Conservation (phyloP, 805 yeast genomes). For the Saccharomycopsis sp. region DNA sequence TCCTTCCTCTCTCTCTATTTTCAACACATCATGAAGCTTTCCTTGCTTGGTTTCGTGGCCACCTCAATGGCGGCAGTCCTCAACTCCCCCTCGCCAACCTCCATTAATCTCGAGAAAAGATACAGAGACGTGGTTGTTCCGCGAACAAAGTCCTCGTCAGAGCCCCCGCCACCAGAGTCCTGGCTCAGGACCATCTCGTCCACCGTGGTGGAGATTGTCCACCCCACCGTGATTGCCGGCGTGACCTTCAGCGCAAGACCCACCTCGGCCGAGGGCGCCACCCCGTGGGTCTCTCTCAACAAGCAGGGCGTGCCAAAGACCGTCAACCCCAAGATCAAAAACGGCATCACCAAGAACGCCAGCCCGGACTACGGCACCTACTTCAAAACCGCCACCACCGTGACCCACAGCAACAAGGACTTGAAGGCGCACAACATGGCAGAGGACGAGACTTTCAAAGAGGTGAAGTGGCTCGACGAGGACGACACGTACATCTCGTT, state of each 20-base stretch:
- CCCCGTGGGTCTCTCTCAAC: constrained; percentile 74
- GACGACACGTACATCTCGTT: constrained; percentile 63
- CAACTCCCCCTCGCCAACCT: no score
- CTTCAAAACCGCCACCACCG: constrained; percentile 61
- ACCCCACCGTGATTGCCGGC: constrained; percentile 56
- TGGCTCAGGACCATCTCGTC: constrained; percentile 70
- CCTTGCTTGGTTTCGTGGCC: no score
- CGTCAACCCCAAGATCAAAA: constrained; percentile 63
- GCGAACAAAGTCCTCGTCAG: constrained; percentile 29
- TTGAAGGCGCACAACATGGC: constrained; percentile 67
- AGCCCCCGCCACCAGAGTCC: constrained; percentile 39
- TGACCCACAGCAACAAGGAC: constrained; percentile 47
- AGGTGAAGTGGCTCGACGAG: constrained; percentile 50
- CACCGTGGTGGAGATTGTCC: constrained; percentile 49
- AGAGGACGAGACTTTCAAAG: constrained; percentile 47
- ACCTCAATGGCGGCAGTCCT: no score
- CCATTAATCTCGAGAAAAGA: constrained; percentile 6
- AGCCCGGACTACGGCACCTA: constrained; percentile 69
- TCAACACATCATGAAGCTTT: no score
- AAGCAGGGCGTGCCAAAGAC: constrained; percentile 77
- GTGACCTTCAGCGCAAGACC: constrained; percentile 45
- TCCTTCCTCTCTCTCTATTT: no score
- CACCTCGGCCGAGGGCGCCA: constrained; percentile 42
- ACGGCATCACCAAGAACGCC: constrained; percentile 57
- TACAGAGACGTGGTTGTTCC: constrained; percentile 22